Evolutionary conservation across 768 basidiomycete genomes (phyloP).

Genomic region (Amanita subjunquillea): DNA sequence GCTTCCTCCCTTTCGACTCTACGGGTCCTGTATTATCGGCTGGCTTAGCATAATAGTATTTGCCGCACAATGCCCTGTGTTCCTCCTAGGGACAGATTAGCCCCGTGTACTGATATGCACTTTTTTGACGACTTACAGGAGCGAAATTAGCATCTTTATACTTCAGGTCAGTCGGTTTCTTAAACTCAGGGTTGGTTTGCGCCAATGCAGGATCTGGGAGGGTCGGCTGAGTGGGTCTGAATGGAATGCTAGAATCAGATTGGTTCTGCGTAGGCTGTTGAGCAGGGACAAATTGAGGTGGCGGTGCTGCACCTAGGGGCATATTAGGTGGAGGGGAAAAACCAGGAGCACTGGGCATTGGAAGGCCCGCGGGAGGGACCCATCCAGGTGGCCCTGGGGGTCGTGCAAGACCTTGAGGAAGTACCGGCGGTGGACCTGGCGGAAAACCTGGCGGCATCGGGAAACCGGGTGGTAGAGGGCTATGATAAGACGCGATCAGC

Average conservation of each 20-base stretch:
- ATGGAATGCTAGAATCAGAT: conserved; percentile 11
- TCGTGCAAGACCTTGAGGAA: conserved; percentile 11
- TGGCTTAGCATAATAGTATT: conserved; percentile 48
- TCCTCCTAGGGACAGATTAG: conserved; percentile 48
- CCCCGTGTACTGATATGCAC: neutral
- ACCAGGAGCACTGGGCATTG: conserved; percentile 7
- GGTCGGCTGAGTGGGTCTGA: conserved; percentile 21
- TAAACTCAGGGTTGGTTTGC: conserved; percentile 65
- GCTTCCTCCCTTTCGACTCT: conserved; percentile 71
- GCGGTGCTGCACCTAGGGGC: conserved; percentile 8
- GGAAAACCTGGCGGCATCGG: conserved; percentile 10
- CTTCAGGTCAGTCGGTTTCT: conserved; percentile 67
- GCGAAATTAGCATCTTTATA: conserved; percentile 71
- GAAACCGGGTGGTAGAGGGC: neutral
- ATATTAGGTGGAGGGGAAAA: conserved; percentile 13
- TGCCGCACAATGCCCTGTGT: conserved; percentile 52
- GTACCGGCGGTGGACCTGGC: conserved; percentile 16
- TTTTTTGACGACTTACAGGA: conserved; percentile 42
- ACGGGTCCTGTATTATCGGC: conserved; percentile 27
- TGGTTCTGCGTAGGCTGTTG: conserved; percentile 9
- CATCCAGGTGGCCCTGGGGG: conserved; percentile 10
- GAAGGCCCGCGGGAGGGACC: conserved; percentile 8
- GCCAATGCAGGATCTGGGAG: conserved; percentile 48
- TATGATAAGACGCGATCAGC: neutral
- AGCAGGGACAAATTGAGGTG: conserved; percentile 12